Base-by-base conservation (phyloP, 2,329 filamentous ascomycete genomes). In the Didymella pomorum region DNA sequence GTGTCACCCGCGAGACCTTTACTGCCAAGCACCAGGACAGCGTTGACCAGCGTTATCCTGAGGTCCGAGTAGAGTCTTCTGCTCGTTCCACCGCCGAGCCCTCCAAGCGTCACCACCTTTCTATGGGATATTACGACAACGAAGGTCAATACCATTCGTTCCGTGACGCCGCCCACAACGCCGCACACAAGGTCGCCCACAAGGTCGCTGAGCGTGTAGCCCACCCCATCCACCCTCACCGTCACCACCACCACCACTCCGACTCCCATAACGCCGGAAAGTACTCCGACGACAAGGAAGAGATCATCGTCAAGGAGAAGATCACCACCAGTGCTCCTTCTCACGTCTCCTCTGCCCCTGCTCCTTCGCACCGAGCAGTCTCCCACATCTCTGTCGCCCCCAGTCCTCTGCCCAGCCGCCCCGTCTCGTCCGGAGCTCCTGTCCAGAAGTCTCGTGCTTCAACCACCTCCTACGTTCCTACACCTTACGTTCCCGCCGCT, bases 101-200 rank as follows among this genome's bases (percentile, higher is more conserved):
- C 67, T 76, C 79, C 62, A 79, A 78, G 68, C 76, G 79, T 69
- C 79, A 79, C 75, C 79, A 81, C 76, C 79, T 79, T 84, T 87
- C 88, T 75, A 91, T 91, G 88, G 88, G 88, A 83, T 91, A 90
- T 83, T 90, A 90, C 87, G 88, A 90, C 86, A 86, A 90, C 82
- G 87, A 90, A 78, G 88, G 88, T 76, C 84, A 90, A 70, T 90
- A 90, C 81, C 88, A 90, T 81, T 88, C 85, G 70, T 86, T 91
- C 83, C 87, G 88, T 80, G 87, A 88, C 79, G 87, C 87, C 77
- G 82, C 90, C 68, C 84, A 87, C 80, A 83, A 84, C 73, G 87
- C 85, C 72, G 64, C 64, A 35, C 68, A 70, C 66, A 83, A 84
- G 73, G 87, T 85, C 72, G 64, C 64, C 50, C 68, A 70, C 66